Percentiles rank a stretch among this genome's conserved stretches.
phyloP scores from a whole-genome alignment of 495 filamentous ascomycete species.

The Aspergillus campestris region DNA sequence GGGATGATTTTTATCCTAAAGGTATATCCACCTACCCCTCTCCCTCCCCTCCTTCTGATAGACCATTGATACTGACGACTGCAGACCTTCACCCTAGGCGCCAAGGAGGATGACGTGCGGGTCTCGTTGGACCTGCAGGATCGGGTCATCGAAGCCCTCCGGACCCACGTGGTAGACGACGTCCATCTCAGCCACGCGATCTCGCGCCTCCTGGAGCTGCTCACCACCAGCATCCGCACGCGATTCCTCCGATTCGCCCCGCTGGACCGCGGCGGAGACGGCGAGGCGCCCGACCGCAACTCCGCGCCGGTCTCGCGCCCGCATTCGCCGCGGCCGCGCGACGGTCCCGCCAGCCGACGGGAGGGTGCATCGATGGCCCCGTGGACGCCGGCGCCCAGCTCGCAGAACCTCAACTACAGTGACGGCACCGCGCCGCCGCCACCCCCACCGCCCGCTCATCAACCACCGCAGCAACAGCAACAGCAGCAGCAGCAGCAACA shows the following conservation, averaged over 20 bases:
- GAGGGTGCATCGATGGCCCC: slow-evolving; percentile 19
- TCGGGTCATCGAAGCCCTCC: slow-evolving; percentile 66
- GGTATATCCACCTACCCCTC: slow-evolving; percentile 12
- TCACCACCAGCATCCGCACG: slow-evolving; percentile 64
- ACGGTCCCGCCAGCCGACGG: slow-evolving; percentile 20
- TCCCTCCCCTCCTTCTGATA: not conserved
- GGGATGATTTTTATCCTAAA: slow-evolving; percentile 93
- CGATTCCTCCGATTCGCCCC: slow-evolving; percentile 58
- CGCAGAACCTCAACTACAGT: slow-evolving; percentile 22
- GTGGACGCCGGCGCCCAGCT: slow-evolving; percentile 26
- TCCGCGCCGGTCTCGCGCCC: slow-evolving; percentile 28
- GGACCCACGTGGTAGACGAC: slow-evolving; percentile 85
- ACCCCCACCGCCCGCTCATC: too few species aligned
- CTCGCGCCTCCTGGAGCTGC: slow-evolving; percentile 78
- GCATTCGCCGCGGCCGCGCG: slow-evolving; percentile 29
- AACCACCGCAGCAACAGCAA: too few species aligned
- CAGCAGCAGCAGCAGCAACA: too few species aligned
- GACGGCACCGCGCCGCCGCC: slow-evolving; percentile 9
- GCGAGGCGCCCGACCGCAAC: slow-evolving; percentile 30
- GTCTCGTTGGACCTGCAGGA: slow-evolving; percentile 76
- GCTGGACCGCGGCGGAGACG: slow-evolving; percentile 33
- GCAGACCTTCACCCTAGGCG: slow-evolving; percentile 87
- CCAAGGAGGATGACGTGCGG: slow-evolving; percentile 79
- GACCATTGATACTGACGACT: slow-evolving; percentile 5
- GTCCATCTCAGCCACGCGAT: slow-evolving; percentile 93